Evolutionary conservation across 495 filamentous ascomycete species (phyloP).

Genomic region (Podospora conica): DNA sequence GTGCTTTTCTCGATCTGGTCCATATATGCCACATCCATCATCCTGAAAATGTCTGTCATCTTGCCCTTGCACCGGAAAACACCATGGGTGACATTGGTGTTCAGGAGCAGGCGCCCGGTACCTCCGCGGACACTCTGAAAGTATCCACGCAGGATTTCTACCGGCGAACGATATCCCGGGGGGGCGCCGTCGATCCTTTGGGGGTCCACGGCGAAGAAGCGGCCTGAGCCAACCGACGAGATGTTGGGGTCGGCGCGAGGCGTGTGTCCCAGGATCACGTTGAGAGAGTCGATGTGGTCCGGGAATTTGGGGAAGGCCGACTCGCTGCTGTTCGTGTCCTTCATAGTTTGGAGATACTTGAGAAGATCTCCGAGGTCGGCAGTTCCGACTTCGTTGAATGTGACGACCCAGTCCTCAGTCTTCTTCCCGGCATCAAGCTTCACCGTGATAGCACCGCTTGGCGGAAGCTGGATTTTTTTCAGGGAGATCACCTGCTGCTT

Average conservation of each 20-base stretch:
- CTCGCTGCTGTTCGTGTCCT: constrained; percentile 31
- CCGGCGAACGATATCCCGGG: constrained; percentile 13
- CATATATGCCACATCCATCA: constrained; percentile 8
- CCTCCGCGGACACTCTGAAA: constrained; percentile 62
- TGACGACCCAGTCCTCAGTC: constrained; percentile 36
- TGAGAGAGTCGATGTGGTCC: constrained; percentile 43
- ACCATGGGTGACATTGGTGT: constrained; percentile 49
- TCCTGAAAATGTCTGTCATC: constrained; percentile 21
- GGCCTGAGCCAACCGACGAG: constrained; percentile 33
- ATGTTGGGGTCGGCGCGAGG: constrained; percentile 29
- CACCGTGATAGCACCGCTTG: constrained; percentile 31
- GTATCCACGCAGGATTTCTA: constrained; percentile 55
- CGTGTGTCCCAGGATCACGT: constrained; percentile 40
- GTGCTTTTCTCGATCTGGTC: neutral
- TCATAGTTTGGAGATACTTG: constrained; percentile 43
- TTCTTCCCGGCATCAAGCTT: constrained; percentile 37
- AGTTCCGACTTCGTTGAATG: constrained; percentile 33
- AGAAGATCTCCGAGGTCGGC: constrained; percentile 46
- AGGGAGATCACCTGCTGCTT: constrained; percentile 45
- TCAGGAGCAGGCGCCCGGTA: constrained; percentile 57
- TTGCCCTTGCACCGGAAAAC: constrained; percentile 35
- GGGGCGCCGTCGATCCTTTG: constrained; percentile 11
- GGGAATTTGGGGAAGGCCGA: constrained; percentile 36
- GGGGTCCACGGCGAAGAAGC: constrained; percentile 37
- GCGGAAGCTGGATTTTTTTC: constrained; percentile 32